Conservation (phyloP, 2,329 filamentous ascomycete species). For the Aspergillus sp. region DNA sequence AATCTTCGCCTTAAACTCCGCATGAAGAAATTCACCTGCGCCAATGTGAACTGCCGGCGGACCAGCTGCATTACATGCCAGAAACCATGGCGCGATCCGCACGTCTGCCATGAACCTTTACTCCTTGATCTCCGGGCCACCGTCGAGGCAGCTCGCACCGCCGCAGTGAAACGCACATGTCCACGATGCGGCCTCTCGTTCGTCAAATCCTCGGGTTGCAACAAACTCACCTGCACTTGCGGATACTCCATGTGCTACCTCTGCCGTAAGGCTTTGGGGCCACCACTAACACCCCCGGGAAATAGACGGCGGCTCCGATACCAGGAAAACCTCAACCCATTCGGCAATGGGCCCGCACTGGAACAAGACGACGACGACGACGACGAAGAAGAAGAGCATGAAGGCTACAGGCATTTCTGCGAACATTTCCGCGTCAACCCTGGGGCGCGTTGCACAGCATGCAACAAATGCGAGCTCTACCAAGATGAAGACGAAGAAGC, state of each 20-base stretch:
- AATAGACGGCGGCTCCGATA: conserved; percentile 10
- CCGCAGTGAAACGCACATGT: conserved; percentile 92
- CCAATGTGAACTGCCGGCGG: conserved; percentile 64
- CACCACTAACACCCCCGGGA: conserved; percentile 20
- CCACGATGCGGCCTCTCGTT: conserved; percentile 88
- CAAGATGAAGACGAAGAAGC: conserved; percentile 70
- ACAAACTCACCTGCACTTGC: conserved; percentile 93
- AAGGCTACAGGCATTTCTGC: conserved; percentile 93
- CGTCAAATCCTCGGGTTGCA: conserved; percentile 91
- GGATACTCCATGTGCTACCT: conserved; percentile 99
- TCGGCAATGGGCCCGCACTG: conserved; percentile 21
- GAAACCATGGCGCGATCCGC: conserved; percentile 83
- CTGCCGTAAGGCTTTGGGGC: conserved; percentile 68
- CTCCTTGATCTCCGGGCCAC: conserved; percentile 80
- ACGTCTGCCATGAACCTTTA: conserved; percentile 84
- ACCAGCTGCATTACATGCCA: conserved; percentile 78
- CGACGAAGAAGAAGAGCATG: conserved; percentile 46
- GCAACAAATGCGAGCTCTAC: conserved; percentile 74
- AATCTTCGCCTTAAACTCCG: conserved; percentile 70
- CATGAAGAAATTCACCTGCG: conserved; percentile 76
- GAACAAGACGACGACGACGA: conserved; percentile 22
- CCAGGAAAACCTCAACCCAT: conserved; percentile 43
- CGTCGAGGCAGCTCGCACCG: conserved; percentile 88
- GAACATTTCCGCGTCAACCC: conserved; percentile 87
- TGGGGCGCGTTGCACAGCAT: conserved; percentile 73